Conservation (phyloP, 352 stramenopile genomes). For the Globisporangium paroecandrum region DNA sequence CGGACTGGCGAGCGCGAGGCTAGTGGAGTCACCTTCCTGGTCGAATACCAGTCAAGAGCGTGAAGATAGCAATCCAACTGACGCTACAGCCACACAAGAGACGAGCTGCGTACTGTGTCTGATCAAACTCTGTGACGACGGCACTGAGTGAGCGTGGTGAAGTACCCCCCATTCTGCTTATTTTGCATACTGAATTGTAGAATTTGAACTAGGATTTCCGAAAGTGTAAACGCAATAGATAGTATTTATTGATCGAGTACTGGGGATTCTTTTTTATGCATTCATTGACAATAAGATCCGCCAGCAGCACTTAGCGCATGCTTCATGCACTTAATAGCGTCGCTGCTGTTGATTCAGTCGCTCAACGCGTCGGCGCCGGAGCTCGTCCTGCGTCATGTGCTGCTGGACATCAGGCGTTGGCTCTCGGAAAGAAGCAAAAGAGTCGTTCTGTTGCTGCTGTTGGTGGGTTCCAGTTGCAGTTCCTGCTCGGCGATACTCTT, state of each 20-base stretch:
- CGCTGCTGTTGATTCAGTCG: conserved; percentile 15
- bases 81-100: background rate
- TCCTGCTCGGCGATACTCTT: conserved; percentile 18
- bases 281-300: background rate
- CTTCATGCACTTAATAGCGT: background rate
- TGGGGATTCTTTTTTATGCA: background rate
- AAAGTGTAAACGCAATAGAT: background rate
- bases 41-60: background rate
- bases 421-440: conserved; percentile 1
- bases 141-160: background rate
- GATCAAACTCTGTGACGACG: conserved; percentile 26
- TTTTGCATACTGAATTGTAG: background rate
- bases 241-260: background rate
- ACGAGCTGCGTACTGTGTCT: conserved; percentile 27
- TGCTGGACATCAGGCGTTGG: background rate
- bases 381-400: conserved; percentile 24
- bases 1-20: background rate
- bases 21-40: background rate
- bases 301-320: no score
- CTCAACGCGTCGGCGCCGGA: conserved; percentile 27
- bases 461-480: background rate
- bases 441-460: background rate
- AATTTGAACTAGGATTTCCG: background rate
- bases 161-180: background rate
- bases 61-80: background rate